phyloP scores from a whole-genome alignment of 352 stramenopile genomes.

The Phytopythium litorale region DNA sequence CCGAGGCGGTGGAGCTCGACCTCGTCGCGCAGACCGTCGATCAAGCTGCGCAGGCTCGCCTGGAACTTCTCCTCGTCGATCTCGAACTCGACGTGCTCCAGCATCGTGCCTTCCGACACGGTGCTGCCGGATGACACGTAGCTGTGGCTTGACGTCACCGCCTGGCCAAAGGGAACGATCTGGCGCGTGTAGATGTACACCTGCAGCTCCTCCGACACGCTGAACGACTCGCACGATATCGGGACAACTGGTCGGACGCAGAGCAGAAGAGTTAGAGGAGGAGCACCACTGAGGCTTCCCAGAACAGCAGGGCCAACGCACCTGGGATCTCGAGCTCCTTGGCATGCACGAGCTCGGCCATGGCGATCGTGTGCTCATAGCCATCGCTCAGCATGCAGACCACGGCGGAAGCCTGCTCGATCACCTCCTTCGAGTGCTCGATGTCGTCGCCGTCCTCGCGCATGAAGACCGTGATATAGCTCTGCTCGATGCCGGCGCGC shows the following conservation, averaged over 20 bases:
- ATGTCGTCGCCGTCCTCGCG: constrained; percentile 37
- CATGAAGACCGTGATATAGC: constrained; percentile 77
- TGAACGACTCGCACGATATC: constrained; percentile 58
- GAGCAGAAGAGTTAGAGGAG: not conserved
- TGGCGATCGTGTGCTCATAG: constrained; percentile 63
- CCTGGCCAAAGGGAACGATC: constrained; percentile 69
- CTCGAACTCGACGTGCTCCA: constrained; percentile 35
- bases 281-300: not conserved
- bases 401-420: constrained; percentile 62
- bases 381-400: constrained; percentile 68
- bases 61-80: constrained; percentile 71
- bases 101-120: constrained; percentile 12
- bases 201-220: constrained; percentile 66
- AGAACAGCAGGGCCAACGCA: constrained; percentile 8
- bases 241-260: constrained; percentile 31
- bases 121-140: constrained; percentile 9
- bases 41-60: constrained; percentile 52
- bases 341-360: constrained; percentile 74
- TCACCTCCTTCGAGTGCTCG: constrained; percentile 39
- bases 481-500: constrained; percentile 62
- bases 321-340: constrained; percentile 61
- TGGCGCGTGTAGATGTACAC: constrained; percentile 77
- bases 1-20: constrained; percentile 61
- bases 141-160: constrained; percentile 39
- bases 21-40: constrained; percentile 73